Conservation (phyloP, 805 yeast species). For the Wickerhamomyces strasburgensis region DNA sequence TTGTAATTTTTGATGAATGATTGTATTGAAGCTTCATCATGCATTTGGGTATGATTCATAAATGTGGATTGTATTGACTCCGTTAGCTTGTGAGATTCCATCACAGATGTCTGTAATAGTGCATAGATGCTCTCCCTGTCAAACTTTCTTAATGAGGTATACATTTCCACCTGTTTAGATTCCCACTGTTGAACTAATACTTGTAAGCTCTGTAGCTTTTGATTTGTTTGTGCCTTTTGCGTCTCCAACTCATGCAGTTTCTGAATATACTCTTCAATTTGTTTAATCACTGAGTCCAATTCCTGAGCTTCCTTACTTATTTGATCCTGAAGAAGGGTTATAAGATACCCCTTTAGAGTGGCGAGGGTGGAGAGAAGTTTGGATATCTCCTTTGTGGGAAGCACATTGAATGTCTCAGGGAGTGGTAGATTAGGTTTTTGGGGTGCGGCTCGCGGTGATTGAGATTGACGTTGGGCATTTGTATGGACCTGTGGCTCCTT, state of each 20-base stretch:
- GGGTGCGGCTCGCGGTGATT: constrained; percentile 5
- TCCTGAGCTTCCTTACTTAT: constrained; percentile 21
- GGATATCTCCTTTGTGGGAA: constrained; percentile 22
- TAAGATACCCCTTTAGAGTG: constrained; percentile 27
- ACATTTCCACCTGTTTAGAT: constrained; percentile 30
- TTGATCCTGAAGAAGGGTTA: constrained; percentile 17
- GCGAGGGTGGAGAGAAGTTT: constrained; percentile 18
- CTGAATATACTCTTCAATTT: constrained; percentile 24
- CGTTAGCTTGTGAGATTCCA: constrained; percentile 29
- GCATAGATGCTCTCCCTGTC: constrained; percentile 30
- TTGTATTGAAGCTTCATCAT: constrained; percentile 29
- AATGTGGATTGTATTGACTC: constrained; percentile 32
- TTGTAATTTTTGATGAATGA: constrained; percentile 39
- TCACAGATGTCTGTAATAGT: constrained; percentile 26
- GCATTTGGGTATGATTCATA: constrained; percentile 20
- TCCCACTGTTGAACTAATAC: constrained; percentile 30
- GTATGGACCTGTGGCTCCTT: constrained; percentile 4
- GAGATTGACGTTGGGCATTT: constrained; percentile 2
- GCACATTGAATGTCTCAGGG: constrained; percentile 16
- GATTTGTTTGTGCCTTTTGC: constrained; percentile 22
- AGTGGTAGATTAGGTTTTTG: constrained; percentile 11
- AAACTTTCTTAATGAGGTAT: constrained; percentile 30
- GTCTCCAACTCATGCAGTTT: constrained; percentile 25
- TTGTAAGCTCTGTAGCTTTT: constrained; percentile 6
- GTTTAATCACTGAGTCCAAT: constrained; percentile 23